Percentiles rank a stretch among this genome's conserved stretches.
These are phyloP conservation scores for Ophiostoma angusticollis DNA, from an alignment of 2,329 filamentous ascomycete genomes.

Conservation along the genomic window DNA sequence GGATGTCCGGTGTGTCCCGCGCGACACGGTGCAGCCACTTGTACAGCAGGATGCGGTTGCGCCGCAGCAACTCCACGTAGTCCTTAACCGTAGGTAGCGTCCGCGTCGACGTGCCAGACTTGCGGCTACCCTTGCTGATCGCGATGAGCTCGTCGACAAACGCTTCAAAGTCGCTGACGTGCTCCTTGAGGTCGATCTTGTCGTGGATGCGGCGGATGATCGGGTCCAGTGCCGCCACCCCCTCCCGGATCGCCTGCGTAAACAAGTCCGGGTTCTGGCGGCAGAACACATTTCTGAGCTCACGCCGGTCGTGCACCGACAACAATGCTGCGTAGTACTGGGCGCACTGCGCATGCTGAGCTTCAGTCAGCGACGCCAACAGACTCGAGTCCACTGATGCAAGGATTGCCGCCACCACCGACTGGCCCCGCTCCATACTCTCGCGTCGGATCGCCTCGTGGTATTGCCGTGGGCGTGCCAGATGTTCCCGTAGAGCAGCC, in stretches of 20 bases:
- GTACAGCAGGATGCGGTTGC: conserved; percentile 51
- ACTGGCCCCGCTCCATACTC: conserved; percentile 38
- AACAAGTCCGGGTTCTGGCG: conserved; percentile 57
- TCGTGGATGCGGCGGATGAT: conserved; percentile 62
- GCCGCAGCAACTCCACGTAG: conserved; percentile 53
- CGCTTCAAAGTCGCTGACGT: conserved; percentile 51
- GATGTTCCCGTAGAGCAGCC: conserved; percentile 45
- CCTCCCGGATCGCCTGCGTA: conserved; percentile 53
- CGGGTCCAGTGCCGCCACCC: conserved; percentile 57
- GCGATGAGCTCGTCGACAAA: conserved; percentile 63
- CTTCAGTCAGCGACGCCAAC: conserved; percentile 35
- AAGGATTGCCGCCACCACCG: conserved; percentile 56
- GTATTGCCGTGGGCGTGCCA: conserved; percentile 36
- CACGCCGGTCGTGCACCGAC: conserved; percentile 59
- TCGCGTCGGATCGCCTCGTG: conserved; percentile 46
- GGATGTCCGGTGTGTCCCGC: conserved; percentile 53
- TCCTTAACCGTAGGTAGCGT: conserved; percentile 53
- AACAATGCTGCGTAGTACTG: conserved; percentile 62
- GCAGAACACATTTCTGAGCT: conserved; percentile 55
- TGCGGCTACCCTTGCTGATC: conserved; percentile 30
- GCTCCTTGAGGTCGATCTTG: conserved; percentile 56
- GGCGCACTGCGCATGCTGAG: conserved; percentile 50
- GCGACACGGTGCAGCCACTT: conserved; percentile 59
- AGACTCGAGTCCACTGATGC: conserved; percentile 35
- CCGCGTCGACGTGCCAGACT: conserved; percentile 10